phyloP scores from a whole-genome alignment of 768 basidiomycete genomes.

The Myochromella boudieri region DNA sequence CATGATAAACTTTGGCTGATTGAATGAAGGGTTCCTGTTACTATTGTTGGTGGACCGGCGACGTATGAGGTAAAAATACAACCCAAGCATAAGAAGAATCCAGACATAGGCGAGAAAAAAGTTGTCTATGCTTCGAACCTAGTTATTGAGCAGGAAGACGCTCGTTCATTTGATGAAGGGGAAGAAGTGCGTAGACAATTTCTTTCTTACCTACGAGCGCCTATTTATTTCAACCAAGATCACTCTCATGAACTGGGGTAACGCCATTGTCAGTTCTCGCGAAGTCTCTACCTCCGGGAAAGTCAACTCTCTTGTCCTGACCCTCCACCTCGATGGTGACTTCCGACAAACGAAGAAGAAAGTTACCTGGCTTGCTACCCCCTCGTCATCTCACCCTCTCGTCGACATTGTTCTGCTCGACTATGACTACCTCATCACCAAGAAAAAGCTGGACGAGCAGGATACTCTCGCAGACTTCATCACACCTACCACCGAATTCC shows the following conservation, averaged over 20 bases:
- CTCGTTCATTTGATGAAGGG: conserved; percentile 81
- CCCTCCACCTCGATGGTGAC: conserved; percentile 91
- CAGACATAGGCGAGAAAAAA: conserved; percentile 87
- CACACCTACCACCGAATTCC: conserved; percentile 88
- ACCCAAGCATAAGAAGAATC: conserved; percentile 96
- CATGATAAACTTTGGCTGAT: background rate
- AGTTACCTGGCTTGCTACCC: conserved; percentile 93
- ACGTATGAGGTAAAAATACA: conserved; percentile 62
- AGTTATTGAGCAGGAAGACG: conserved; percentile 92
- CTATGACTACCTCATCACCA: conserved; percentile 98
- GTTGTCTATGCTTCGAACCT: conserved; percentile 80
- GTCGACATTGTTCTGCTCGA: conserved; percentile 78
- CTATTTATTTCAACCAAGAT: conserved; percentile 49
- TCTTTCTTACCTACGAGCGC: background rate
- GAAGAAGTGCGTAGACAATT: conserved; percentile 69
- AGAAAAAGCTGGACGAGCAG: conserved; percentile 97
- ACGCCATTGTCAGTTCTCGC: conserved; percentile 87
- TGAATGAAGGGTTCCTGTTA: conserved; percentile 75
- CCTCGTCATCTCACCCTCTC: conserved; percentile 50
- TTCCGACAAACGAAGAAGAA: conserved; percentile 99
- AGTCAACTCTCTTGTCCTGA: conserved; percentile 71
- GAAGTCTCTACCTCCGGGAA: conserved; percentile 51
- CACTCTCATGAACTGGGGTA: conserved; percentile 99
- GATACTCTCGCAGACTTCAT: conserved; percentile 85
- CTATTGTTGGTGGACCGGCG: conserved; percentile 66